Percentiles rank a stretch among this genome's conserved stretches.
Conservation (phyloP, 2,329 filamentous ascomycete genomes). For the Sclerotinia spermophila region DNA sequence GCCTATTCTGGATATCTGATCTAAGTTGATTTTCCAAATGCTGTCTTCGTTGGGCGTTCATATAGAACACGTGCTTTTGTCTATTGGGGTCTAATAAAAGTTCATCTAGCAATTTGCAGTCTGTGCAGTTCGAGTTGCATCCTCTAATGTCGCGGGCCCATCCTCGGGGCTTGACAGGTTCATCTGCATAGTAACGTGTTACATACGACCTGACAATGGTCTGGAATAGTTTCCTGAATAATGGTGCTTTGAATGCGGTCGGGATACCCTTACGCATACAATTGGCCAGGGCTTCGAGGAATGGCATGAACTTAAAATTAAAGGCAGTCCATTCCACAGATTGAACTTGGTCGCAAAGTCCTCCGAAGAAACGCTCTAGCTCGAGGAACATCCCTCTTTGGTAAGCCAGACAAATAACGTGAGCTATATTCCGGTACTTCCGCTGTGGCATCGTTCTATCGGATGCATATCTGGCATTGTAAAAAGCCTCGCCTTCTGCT, state of each 20-base stretch:
- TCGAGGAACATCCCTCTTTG: neutral
- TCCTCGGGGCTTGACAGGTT: neutral
- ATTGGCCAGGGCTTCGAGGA: neutral
- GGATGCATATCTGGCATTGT: neutral
- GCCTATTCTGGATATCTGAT: neutral
- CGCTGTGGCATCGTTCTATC: neutral
- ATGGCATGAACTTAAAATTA: neutral
- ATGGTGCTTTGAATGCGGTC: neutral
- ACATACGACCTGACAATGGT: neutral
- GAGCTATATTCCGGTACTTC: neutral
- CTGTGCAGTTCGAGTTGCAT: neutral
- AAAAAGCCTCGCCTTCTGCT: neutral
- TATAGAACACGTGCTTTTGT: neutral
- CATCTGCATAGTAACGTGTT: no score
- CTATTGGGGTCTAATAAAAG: neutral
- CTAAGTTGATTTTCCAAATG: neutral
- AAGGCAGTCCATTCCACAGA: neutral
- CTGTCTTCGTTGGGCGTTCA: neutral
- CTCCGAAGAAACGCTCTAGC: neutral
- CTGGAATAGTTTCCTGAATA: neutral
- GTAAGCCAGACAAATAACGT: neutral
- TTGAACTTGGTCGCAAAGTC: neutral
- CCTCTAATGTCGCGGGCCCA: neutral
- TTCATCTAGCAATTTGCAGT: conserved; percentile 2
- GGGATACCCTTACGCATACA: neutral